Percentiles rank a stretch among this genome's conserved stretches.
Conservation (phyloP, 345 rosid species). For the Bruguiera parviflora region DNA sequence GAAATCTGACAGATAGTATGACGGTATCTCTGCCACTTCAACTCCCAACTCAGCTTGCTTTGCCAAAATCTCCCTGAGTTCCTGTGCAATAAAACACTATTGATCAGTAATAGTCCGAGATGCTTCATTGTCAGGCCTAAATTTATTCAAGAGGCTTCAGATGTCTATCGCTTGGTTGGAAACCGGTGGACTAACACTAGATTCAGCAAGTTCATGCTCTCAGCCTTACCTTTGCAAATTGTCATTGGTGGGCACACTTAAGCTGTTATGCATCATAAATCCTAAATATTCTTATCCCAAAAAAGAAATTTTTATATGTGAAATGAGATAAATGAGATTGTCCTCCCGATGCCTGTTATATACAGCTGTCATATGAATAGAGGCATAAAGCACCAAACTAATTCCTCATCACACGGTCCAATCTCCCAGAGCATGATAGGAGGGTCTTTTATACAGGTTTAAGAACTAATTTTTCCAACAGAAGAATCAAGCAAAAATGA, state of each 20-base stretch:
- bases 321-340: neutral
- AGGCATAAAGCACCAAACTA: neutral
- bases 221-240: too few species aligned
- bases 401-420: neutral
- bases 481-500: neutral
- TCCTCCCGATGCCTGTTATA: neutral
- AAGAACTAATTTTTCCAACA: neutral
- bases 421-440: neutral
- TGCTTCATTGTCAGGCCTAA: neutral
- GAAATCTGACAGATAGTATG: slow-evolving; percentile 53
- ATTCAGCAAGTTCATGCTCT: too few species aligned
- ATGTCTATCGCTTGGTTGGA: too few species aligned
- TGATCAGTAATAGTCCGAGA: neutral
- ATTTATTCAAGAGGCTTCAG: too few species aligned
- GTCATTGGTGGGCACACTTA: too few species aligned
- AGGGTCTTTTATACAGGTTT: neutral
- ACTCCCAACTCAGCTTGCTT: slow-evolving; percentile 90
- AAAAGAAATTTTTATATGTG: neutral
- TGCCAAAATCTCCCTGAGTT: slow-evolving; percentile 77
- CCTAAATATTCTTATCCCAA: too few species aligned
- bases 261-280: too few species aligned
- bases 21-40: slow-evolving; percentile 90
- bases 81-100: slow-evolving; percentile 39
- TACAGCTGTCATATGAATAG: neutral
- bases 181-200: too few species aligned